A percentile compares a stretch with the other conserved stretches of the same genome.
These are phyloP conservation scores for Zizania palustris DNA, from an alignment of 202 grass and related monocot species.

Conservation along the genomic window DNA sequence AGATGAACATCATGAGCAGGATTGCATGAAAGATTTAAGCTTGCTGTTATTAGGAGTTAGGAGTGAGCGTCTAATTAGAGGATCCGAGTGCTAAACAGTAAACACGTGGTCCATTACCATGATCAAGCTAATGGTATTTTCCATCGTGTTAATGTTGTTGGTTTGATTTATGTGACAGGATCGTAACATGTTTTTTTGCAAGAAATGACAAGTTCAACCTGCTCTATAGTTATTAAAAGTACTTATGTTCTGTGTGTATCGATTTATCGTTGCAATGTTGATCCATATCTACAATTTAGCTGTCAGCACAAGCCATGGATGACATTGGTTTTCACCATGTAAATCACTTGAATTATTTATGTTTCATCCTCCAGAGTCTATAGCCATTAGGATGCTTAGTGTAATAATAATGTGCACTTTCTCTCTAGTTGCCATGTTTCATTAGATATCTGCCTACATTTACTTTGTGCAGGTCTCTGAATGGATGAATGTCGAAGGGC, in stretches of 20 bases:
- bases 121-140: neutral
- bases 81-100: neutral
- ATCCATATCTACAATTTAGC: neutral
- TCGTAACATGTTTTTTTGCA: neutral
- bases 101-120: neutral
- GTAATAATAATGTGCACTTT: neutral
- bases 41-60: neutral
- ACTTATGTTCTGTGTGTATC: neutral
- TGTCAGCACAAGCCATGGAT: neutral
- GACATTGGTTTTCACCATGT: neutral
- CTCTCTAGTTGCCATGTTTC: neutral
- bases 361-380: neutral
- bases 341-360: neutral
- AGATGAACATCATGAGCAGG: conserved; percentile 3
- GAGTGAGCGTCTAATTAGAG: neutral
- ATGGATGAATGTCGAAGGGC: conserved; percentile 69
- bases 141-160: neutral
- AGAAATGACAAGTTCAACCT: neutral
- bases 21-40: neutral
- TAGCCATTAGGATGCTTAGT: neutral
- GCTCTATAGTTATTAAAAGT: neutral
- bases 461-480: conserved; percentile 68
- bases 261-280: neutral
- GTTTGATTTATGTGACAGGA: neutral
- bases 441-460: neutral